Percentiles rank a stretch among this genome's conserved stretches.
Conservation (phyloP, 257 asterid genomes). For the Cinchona pubescens region DNA sequence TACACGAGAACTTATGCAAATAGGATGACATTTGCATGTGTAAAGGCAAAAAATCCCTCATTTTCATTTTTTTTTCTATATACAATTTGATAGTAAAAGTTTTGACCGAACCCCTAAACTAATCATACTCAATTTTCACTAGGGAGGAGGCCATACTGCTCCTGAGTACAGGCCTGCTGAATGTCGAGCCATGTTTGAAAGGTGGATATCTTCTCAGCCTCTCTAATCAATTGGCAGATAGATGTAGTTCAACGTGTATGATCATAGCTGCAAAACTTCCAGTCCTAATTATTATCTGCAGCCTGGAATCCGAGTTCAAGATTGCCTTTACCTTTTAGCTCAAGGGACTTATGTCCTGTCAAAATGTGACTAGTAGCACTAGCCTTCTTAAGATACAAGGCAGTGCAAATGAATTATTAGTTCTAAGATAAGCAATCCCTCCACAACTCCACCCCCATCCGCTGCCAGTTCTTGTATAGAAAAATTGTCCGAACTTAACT, state of each 20-base stretch:
- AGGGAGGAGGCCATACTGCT: conserved; percentile 43
- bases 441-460: no score
- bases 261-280: conserved; percentile 5
- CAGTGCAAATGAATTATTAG: no score
- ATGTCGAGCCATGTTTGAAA: no score
- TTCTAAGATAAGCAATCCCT: not conserved
- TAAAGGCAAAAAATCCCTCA: conserved; percentile 26
- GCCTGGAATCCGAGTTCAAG: not conserved
- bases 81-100: not conserved
- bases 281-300: not conserved
- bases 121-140: not conserved
- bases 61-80: not conserved
- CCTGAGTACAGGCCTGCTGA: conserved; percentile 32
- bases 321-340: not conserved
- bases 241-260: not conserved
- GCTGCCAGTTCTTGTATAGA: not conserved
- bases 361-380: not conserved
- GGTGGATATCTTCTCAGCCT: conserved; percentile 32
- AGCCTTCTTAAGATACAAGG: not conserved
- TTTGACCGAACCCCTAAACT: not conserved
- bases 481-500: not conserved
- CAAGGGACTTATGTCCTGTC: no score
- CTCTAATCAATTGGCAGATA: conserved; percentile 5
- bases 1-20: conserved; percentile 37
- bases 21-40: conserved; percentile 33